Evolutionary conservation across 495 filamentous ascomycete species (phyloP).

Genomic region (Neurospora sp.): DNA sequence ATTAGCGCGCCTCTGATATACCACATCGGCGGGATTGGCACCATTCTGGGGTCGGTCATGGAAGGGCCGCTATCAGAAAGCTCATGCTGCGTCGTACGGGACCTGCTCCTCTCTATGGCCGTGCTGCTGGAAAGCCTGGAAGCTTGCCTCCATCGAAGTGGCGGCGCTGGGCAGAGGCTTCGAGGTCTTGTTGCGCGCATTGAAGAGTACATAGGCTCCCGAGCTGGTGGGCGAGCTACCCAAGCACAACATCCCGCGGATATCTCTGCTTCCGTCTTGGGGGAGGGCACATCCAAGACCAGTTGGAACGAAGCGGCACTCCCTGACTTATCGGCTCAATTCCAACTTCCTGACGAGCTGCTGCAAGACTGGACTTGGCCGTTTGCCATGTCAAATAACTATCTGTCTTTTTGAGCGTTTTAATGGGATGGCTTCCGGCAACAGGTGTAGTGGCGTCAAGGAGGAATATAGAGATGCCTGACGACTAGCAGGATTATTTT

Average conservation of each 20-base stretch:
- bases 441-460: not conserved
- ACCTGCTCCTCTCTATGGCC: slow-evolving; percentile 39
- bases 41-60: slow-evolving; percentile 39
- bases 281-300: not conserved
- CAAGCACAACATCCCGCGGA: not conserved
- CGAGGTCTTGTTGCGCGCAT: slow-evolving; percentile 35
- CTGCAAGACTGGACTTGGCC: slow-evolving; percentile 12
- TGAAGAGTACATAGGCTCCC: slow-evolving; percentile 37
- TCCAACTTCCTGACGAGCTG: slow-evolving; percentile 12
- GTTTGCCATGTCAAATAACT: slow-evolving; percentile 3
- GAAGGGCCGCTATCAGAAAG: slow-evolving; percentile 37
- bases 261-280: not conserved
- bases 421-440: not conserved
- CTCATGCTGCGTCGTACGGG: slow-evolving; percentile 33
- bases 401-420: not conserved
- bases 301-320: not conserved
- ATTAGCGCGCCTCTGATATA: slow-evolving; percentile 42
- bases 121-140: slow-evolving; percentile 38
- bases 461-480: not conserved
- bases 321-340: slow-evolving; percentile 6
- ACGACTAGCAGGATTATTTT: not conserved
- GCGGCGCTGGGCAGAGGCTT: slow-evolving; percentile 31
- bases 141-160: slow-evolving; percentile 27
- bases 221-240: slow-evolving; percentile 6
- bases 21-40: slow-evolving; percentile 40